Conservation (phyloP, 768 basidiomycete species). For the Boletus barrowsii region DNA sequence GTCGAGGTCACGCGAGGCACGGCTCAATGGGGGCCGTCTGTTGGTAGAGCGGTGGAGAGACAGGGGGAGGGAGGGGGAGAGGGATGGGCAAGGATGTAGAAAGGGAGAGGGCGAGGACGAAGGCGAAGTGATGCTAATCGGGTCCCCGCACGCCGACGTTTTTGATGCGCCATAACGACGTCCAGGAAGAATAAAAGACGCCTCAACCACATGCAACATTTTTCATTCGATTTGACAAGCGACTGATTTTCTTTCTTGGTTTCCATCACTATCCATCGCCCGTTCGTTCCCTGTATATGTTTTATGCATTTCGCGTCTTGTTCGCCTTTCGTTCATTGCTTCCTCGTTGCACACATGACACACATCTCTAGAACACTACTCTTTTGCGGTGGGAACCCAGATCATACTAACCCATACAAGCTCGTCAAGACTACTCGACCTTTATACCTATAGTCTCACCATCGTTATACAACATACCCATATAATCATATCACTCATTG, state of each 20-base stretch:
- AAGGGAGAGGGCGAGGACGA: not conserved
- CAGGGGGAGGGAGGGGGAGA: not conserved
- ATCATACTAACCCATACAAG: too few relatives aligned
- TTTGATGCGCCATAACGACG: constrained; percentile 5
- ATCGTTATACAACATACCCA: not conserved
- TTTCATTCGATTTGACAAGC: not conserved
- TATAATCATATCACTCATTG: not conserved
- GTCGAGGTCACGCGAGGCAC: constrained; percentile 1
- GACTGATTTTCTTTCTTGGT: not conserved
- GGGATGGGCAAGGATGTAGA: not conserved
- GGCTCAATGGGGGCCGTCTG: not conserved
- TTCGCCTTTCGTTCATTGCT: not conserved
- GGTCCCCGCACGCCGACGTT: constrained; percentile 3
- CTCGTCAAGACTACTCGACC: too few relatives aligned
- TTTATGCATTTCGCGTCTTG: too few relatives aligned
- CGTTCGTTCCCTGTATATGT: not conserved
- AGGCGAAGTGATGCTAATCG: constrained; percentile 22
- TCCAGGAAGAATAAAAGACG: not conserved
- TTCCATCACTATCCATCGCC: not conserved
- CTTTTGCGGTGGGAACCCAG: too few relatives aligned
- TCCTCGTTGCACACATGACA: not conserved
- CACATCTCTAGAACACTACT: not conserved
- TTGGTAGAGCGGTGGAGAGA: constrained; percentile 3
- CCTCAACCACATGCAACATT: not conserved
- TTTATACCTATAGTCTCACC: too few relatives aligned